Evolutionary conservation across 495 filamentous ascomycete species (phyloP).

Genomic region (Penicillium chermesinum): DNA sequence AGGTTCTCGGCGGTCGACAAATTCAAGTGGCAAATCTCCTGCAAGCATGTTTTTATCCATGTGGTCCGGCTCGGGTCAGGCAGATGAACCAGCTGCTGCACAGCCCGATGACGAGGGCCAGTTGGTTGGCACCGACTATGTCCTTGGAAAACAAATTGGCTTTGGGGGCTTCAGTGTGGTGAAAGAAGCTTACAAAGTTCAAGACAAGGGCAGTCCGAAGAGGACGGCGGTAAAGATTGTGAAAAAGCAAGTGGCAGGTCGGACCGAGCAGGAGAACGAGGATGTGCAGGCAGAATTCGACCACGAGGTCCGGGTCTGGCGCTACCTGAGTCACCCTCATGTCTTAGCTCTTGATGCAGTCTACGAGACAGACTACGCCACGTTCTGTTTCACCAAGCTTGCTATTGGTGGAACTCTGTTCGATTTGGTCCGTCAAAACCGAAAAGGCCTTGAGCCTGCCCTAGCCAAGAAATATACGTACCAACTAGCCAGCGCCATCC

Average conservation of each 20-base stretch:
- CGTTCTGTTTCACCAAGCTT: conserved; percentile 68
- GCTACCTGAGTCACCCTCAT: conserved; percentile 61
- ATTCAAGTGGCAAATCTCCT: conserved; percentile 47
- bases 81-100: conserved; percentile 34
- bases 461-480: conserved; percentile 60
- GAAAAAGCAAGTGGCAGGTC: conserved; percentile 52
- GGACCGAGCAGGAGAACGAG: conserved; percentile 60
- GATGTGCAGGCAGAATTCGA: conserved; percentile 68
- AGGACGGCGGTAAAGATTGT: conserved; percentile 69
- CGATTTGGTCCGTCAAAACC: conserved; percentile 58
- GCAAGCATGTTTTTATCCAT: conserved; percentile 56
- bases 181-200: conserved; percentile 66
- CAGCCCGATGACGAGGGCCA: conserved; percentile 68
- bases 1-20: conserved; percentile 42
- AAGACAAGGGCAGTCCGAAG: conserved; percentile 46
- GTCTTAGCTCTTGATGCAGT: conserved; percentile 63
- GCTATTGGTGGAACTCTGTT: conserved; percentile 67
- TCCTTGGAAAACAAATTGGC: conserved; percentile 66
- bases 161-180: conserved; percentile 67
- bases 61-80: conserved; percentile 35
- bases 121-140: conserved; percentile 66
- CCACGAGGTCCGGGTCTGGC: conserved; percentile 68
- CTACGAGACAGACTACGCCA: conserved; percentile 66
- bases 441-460: conserved; percentile 46
- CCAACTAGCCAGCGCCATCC: conserved; percentile 63